A percentile compares a stretch with the other conserved stretches of the same genome.
Conservation (phyloP, 805 yeast species). For the Debaryomyces maramus region DNA sequence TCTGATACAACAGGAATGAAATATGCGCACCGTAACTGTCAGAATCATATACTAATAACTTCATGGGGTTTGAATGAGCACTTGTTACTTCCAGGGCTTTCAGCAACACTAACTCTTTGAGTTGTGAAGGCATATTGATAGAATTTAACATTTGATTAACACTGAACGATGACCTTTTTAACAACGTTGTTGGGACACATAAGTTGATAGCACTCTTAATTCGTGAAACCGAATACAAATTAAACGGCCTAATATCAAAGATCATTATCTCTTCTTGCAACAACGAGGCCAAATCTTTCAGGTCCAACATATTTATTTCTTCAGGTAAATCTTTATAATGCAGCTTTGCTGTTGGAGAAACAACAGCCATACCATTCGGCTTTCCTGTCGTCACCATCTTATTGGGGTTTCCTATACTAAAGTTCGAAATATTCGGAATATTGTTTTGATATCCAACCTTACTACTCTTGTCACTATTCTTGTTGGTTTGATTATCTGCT, state of each 20-base stretch:
- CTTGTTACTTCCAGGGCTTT: conserved; percentile 7
- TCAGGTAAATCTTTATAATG: conserved; percentile 11
- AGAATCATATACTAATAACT: conserved; percentile 36
- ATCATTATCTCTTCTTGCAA: conserved; percentile 14
- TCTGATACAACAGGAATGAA: conserved; percentile 33
- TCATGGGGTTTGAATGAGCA: conserved; percentile 10
- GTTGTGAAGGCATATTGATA: conserved; percentile 23
- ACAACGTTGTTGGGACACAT: conserved; percentile 46
- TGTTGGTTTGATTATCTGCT: background rate
- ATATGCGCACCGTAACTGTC: conserved; percentile 20
- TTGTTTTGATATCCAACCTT: conserved; percentile 2
- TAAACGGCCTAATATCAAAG: conserved; percentile 43
- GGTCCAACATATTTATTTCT: background rate
- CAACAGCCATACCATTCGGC: background rate
- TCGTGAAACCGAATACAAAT: conserved; percentile 30
- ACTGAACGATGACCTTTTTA: conserved; percentile 38
- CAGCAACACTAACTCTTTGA: conserved; percentile 19
- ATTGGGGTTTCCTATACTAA: no score
- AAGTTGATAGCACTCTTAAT: conserved; percentile 34
- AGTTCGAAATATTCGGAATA: conserved; percentile 2
- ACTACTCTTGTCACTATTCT: background rate
- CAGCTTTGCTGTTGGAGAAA: conserved; percentile 17
- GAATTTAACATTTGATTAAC: conserved; percentile 33
- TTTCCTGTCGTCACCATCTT: background rate
- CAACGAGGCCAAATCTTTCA: conserved; percentile 5